Base-by-base conservation (phyloP, 371 early-diverging fungal species). In the Homolaphlyctis polyrhiza region DNA sequence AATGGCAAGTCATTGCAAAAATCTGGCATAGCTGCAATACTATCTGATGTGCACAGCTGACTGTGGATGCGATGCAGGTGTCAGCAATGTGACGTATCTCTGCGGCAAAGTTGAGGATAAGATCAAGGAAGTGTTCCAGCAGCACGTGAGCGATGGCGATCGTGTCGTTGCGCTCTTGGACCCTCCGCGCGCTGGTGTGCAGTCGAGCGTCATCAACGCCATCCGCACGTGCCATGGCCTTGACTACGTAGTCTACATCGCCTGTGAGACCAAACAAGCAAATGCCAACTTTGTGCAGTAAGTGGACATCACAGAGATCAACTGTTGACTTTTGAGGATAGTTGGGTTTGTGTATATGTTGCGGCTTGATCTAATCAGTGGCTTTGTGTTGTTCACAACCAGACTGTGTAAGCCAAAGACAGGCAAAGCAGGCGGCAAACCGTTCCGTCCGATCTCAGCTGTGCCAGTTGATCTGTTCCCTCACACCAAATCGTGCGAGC, bases 401-500 rank as follows among this genome's bases (percentile, higher is more conserved):
- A n/a, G n/a, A n/a, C n/a, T 83, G 32, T 77, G 77, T 67, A 79
- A 88, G 32, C 89, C 89, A n/a, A 64, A 74, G 8, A 84, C 89
- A 5, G 86, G 84, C 66, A 73, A 74, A 63, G 87, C 71, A 64
- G 62, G 61, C 25, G 87, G 86, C 11, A 21, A 52, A 27, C 88
- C 89, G 1, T 92, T 92, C 74, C 70, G 75, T 32, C 85, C 85
- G 13, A 58, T 71, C n/a, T 71, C 82, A 35, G 89, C 86, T 1
- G 71, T 81, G 28, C 78, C 89, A 8, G 77, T 92, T 21, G 93
- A 92, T 67, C 57, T 92, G 33, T 92, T 92, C 72, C 93, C 93
- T 51, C 89, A 92, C 68, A 88, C 90, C 14, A 70, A 80, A 28
- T 87, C 86, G 63, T 83, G 80, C 63, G 93, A 91, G 75, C 68